Conservation (phyloP, 2,329 filamentous ascomycete genomes). For the Colletotrichum tropicicola region DNA sequence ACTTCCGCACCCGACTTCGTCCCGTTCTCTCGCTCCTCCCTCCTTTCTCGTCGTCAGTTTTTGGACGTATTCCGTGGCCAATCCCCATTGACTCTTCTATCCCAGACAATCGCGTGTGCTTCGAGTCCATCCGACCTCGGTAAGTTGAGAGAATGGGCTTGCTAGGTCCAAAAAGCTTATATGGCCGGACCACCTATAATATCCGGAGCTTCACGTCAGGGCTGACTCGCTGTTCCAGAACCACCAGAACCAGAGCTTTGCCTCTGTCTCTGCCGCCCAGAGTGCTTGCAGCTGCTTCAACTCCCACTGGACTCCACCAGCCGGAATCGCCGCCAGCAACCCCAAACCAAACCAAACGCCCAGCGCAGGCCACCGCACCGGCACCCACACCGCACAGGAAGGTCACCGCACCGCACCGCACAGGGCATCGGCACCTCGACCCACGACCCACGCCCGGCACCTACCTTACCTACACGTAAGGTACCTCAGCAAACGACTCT, state of each 20-base stretch:
- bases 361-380: background rate
- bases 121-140: background rate
- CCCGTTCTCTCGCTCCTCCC: background rate
- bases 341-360: background rate
- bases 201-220: background rate
- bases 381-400: too few relatives aligned
- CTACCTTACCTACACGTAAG: background rate
- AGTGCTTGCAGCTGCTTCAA: background rate
- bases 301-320: too few relatives aligned
- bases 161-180: background rate
- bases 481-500: too few relatives aligned
- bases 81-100: background rate
- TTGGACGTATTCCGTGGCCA: background rate
- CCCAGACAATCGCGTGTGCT: background rate
- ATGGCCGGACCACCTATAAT: background rate
- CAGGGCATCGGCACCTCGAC: conserved; percentile 3
- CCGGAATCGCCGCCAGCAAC: background rate
- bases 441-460: background rate
- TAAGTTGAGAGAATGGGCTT: background rate
- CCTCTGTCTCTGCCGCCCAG: background rate
- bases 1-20: background rate
- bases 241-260: background rate
- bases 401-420: too few relatives aligned
- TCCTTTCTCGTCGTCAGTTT: background rate
- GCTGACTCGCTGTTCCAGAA: conserved; percentile 7